phyloP scores from a whole-genome alignment of 2,329 filamentous ascomycete genomes.

The Diaporthe destruens region DNA sequence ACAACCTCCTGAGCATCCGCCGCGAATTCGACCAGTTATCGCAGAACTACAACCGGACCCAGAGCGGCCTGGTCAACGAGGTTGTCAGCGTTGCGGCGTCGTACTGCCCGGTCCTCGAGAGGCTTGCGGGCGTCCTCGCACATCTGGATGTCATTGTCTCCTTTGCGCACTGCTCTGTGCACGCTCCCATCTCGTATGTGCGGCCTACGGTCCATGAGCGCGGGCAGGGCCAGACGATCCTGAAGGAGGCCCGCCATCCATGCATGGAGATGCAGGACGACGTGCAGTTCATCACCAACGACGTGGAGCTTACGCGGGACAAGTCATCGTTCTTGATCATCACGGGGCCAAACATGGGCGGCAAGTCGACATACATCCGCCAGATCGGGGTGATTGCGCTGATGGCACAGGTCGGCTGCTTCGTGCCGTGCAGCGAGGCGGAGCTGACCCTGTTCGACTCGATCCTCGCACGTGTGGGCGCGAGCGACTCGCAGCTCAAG shows the following conservation, averaged over 20 bases:
- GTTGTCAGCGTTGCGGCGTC: conserved; percentile 94
- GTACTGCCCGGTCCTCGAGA: conserved; percentile 93
- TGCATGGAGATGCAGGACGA: conserved; percentile 99
- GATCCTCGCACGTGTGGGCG: conserved; percentile 94
- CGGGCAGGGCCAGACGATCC: conserved; percentile 86
- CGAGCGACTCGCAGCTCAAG: conserved; percentile 96
- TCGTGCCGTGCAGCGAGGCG: conserved; percentile 91
- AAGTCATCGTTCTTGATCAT: conserved; percentile 94
- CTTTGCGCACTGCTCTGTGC: conserved; percentile 91
- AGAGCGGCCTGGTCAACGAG: conserved; percentile 89
- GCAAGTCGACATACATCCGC: conserved; percentile 97
- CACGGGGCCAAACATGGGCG: conserved; percentile 98
- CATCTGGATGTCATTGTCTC: conserved; percentile 96
- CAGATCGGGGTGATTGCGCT: conserved; percentile 97
- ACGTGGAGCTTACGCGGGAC: conserved; percentile 83
- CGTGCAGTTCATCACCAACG: conserved; percentile 98
- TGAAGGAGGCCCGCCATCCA: conserved; percentile 95
- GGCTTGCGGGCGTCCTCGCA: conserved; percentile 86
- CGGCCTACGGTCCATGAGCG: conserved; percentile 91
- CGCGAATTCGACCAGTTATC: conserved; percentile 95
- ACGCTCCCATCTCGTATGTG: conserved; percentile 92
- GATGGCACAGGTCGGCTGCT: conserved; percentile 97
- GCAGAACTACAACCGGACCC: conserved; percentile 94
- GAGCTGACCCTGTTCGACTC: conserved; percentile 97
- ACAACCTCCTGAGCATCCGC: conserved; percentile 80